Conservation (phyloP, 176 grass and related monocot genomes). For the Bolboschoenus planiculmis region DNA sequence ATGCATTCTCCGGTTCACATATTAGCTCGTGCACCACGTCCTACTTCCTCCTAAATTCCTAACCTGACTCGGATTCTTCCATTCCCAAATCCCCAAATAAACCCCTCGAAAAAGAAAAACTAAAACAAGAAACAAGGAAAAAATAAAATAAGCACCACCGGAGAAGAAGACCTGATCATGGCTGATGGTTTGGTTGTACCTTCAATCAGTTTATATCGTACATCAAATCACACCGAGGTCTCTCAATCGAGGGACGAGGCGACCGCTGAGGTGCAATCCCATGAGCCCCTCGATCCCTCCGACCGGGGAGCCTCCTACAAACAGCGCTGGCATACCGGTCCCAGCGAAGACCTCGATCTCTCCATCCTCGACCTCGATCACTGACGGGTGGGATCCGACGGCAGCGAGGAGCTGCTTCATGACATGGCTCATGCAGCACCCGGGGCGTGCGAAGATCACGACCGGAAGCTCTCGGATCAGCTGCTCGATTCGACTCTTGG, state of each 20-base stretch:
- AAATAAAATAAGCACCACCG: background rate
- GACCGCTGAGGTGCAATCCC: conserved; percentile 76
- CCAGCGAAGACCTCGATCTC: conserved; percentile 35
- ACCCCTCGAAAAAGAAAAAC: background rate
- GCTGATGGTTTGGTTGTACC: background rate
- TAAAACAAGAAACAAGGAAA: background rate
- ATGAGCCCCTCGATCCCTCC: conserved; percentile 88
- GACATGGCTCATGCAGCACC: conserved; percentile 97
- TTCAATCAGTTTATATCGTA: background rate
- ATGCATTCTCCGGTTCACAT: conserved; percentile 3
- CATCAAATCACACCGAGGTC: conserved; percentile 30
- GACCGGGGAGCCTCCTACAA: conserved; percentile 64
- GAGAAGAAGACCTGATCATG: conserved; percentile 12
- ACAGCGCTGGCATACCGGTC: conserved; percentile 55
- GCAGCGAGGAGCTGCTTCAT: conserved; percentile 67
- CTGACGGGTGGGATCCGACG: conserved; percentile 73
- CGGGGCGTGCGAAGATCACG: conserved; percentile 50
- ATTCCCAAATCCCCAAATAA: conserved; percentile 29
- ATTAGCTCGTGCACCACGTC: background rate
- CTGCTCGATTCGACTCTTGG: conserved; percentile 38
- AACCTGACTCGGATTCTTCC: conserved; percentile 21
- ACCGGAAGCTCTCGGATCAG: conserved; percentile 73
- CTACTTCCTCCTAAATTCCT: background rate
- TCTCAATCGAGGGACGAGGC: conserved; percentile 33
- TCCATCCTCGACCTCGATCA: conserved; percentile 70